Evolutionary conservation across 208 protist species (phyloP).

Genomic region (Angomonas deanei): DNA sequence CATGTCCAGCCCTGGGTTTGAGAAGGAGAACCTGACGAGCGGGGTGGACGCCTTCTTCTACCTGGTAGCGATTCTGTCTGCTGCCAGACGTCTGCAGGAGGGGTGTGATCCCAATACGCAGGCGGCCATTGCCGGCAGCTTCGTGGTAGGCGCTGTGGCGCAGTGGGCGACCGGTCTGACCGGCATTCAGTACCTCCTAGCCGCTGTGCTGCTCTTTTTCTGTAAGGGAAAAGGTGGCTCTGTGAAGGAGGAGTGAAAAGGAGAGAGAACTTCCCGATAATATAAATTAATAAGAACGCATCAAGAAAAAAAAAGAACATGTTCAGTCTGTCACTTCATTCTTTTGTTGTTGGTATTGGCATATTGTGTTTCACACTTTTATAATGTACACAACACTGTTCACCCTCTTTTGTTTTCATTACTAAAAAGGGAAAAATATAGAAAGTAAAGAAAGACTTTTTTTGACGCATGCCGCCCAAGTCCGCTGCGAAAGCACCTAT

Average conservation of each 20-base stretch:
- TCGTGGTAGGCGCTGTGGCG: not conserved
- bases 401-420: not conserved
- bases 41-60: constrained; percentile 44
- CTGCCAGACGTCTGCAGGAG: constrained; percentile 33
- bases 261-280: not conserved
- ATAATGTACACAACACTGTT: too few relatives aligned
- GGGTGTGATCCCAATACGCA: too few relatives aligned
- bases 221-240: not conserved
- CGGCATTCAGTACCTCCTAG: not conserved
- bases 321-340: too few relatives aligned
- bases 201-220: too few relatives aligned
- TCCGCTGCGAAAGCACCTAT: constrained; percentile 15
- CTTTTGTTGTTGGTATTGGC: too few relatives aligned
- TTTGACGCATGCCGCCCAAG: constrained; percentile 7
- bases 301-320: too few relatives aligned
- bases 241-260: not conserved
- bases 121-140: not conserved
- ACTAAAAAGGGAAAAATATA: constrained; percentile 10
- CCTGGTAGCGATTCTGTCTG: constrained; percentile 36
- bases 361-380: too few relatives aligned
- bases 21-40: constrained; percentile 30
- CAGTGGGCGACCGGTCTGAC: not conserved
- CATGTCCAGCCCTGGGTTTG: constrained; percentile 51
- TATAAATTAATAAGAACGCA: too few relatives aligned
- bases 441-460: not conserved